Percentiles rank a stretch among this genome's conserved stretches.
These are phyloP conservation scores for Nannochloris sp. DNA, from an alignment of 139 green algal species.

Conservation along the genomic window DNA sequence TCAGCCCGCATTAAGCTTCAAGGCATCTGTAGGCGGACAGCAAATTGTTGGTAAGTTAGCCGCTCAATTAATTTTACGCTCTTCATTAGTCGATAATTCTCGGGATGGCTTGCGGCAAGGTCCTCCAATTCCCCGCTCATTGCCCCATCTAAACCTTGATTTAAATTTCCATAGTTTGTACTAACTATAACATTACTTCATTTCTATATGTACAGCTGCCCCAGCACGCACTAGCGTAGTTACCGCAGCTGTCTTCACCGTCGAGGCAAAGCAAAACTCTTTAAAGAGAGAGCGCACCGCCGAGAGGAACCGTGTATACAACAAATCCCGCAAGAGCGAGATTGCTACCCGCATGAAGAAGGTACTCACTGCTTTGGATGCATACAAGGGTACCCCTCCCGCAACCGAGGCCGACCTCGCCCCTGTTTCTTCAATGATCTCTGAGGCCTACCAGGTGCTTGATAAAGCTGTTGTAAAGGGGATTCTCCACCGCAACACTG, in stretches of 20 bases:
- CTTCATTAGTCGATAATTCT: background rate
- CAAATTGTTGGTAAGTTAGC: background rate
- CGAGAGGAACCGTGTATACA: constrained; percentile 60
- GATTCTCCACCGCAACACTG: constrained; percentile 80
- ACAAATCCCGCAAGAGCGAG: constrained; percentile 76
- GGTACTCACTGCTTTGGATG: constrained; percentile 48
- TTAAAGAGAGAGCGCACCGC: constrained; percentile 40
- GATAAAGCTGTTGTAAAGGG: constrained; percentile 67
- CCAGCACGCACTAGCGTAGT: background rate
- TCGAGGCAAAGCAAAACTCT: constrained; percentile 45
- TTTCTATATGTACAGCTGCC: background rate
- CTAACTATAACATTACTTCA: background rate
- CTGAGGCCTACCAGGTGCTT: constrained; percentile 61
- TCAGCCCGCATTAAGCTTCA: background rate
- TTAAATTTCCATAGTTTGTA: background rate
- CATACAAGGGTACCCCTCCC: constrained; percentile 38
- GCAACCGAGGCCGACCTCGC: constrained; percentile 51
- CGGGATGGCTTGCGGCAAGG: background rate
- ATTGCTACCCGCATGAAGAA: constrained; percentile 83
- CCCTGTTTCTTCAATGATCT: constrained; percentile 59
- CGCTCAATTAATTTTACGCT: background rate
- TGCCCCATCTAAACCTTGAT: no score
- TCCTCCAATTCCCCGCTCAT: no score
- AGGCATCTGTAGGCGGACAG: background rate
- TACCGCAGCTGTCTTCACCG: background rate